Conservation (phyloP, 768 basidiomycete species). For the Lentinula detonsa region DNA sequence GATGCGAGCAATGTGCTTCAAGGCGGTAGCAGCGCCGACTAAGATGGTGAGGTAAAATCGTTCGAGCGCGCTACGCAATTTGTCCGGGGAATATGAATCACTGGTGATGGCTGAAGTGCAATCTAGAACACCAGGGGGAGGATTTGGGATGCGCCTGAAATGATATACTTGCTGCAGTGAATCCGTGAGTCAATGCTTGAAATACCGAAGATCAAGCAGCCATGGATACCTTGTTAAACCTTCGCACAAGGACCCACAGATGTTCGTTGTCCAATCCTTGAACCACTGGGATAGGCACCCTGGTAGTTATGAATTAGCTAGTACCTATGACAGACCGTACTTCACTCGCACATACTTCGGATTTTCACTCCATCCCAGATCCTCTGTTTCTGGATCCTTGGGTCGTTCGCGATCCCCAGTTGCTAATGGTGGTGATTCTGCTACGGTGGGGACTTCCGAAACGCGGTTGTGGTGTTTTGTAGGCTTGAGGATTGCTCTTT, state of each 20-base stretch:
- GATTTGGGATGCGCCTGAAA: constrained; percentile 23
- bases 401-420: neutral
- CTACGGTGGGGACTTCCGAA: neutral
- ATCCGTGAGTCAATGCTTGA: neutral
- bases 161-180: constrained; percentile 28
- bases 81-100: constrained; percentile 34
- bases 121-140: constrained; percentile 27
- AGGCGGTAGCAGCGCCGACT: constrained; percentile 15
- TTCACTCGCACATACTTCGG: neutral
- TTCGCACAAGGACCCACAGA: constrained; percentile 28
- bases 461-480: neutral
- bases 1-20: constrained; percentile 30
- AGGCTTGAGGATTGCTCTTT: neutral
- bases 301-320: neutral
- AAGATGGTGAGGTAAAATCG: constrained; percentile 32
- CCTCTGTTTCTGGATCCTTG: neutral
- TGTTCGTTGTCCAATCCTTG: constrained; percentile 32
- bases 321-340: neutral
- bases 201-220: too few species aligned
- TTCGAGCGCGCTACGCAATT: constrained; percentile 33
- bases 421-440: neutral
- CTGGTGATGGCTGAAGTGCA: constrained; percentile 30
- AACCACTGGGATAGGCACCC: constrained; percentile 21
- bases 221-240: constrained; percentile 33
- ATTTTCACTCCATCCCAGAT: neutral